These are phyloP conservation scores for Clavariopsis aquatica DNA, from an alignment of 495 filamentous ascomycete species.

Conservation along the genomic window DNA sequence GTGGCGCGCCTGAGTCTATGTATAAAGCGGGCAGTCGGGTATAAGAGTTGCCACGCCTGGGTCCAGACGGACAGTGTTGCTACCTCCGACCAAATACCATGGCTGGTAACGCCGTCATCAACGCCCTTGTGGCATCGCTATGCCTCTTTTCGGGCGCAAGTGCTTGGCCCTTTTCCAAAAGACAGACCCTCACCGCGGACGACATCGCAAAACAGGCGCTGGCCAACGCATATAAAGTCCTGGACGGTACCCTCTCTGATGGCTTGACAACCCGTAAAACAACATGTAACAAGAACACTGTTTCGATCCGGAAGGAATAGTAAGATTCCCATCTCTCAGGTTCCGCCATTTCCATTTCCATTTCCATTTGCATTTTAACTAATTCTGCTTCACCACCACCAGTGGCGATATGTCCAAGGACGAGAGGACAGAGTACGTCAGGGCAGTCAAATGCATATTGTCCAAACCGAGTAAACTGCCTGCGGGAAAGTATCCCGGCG, in stretches of 20 bases:
- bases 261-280: constrained; percentile 18
- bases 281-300: constrained; percentile 23
- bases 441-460: constrained; percentile 34
- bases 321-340: background rate
- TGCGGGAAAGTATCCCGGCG: constrained; percentile 30
- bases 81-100: constrained; percentile 2
- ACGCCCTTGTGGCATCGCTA: constrained; percentile 28
- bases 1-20: background rate
- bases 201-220: constrained; percentile 28
- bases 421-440: constrained; percentile 33
- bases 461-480: constrained; percentile 27
- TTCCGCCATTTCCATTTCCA: no score
- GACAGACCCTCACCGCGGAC: constrained; percentile 26
- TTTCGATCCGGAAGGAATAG: constrained; percentile 36
- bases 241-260: constrained; percentile 30
- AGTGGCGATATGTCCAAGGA: constrained; percentile 34
- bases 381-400: background rate
- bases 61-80: background rate
- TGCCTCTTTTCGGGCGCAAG: constrained; percentile 24
- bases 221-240: constrained; percentile 29
- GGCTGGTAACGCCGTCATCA: constrained; percentile 22
- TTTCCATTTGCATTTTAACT: no score
- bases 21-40: constrained; percentile 23
- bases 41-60: constrained; percentile 4
- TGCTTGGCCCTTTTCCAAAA: constrained; percentile 13